Evolutionary conservation across 2,329 filamentous ascomycete genomes (phyloP), one percentile per base, ranked within the genome.

Genomic region (Tolypocladium amazonense): DNA sequence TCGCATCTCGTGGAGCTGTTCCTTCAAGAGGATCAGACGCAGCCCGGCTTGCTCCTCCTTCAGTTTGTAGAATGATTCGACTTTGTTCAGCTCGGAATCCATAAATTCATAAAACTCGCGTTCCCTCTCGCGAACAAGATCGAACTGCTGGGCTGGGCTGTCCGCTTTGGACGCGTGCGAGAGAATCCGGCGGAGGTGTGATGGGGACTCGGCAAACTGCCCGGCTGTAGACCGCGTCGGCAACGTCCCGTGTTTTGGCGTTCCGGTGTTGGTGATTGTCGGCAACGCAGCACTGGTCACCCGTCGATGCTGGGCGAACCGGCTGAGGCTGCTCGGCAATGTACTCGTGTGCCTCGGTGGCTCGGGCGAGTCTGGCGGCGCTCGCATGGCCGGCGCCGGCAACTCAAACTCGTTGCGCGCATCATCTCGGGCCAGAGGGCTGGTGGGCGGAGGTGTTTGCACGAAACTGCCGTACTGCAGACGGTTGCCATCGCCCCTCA

Each of bases 1-100:
- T 53, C 92, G 84, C 91, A 97, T 96, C 67, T 95, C 89, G 69
- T 96, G 92, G 38, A 99, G 80, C 71, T 99, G 94, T 57, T 92
- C 85, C 50, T 89, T 84, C 55, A 99, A 78, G 4, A 88, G 72
- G 0, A 78, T 76, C 30, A 97, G 76, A 2, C 92, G 84, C 59
- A 87, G 77, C 0, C 85, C 88, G 0, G 93, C 90, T 70, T 97
- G 90, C 35, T 89, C 82, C 70, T 99, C 94, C 70, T 97, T 97
- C 65, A 84, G 77, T 66, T 84, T 86, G 77, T 97, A 97, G 69
- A 99, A 99, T 0, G 79, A 75, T 70, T 99, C 92, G 14, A 99
- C 90, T 74, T 97, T 99, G n/a, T 87, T 81, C 18, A 99, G 78
- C 74, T 99, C 89, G 12, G 77, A 77, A 66, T 97, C 90, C 58